Conservation (phyloP, 371 early-diverging fungal genomes). For the Mucor lusitanicus region DNA sequence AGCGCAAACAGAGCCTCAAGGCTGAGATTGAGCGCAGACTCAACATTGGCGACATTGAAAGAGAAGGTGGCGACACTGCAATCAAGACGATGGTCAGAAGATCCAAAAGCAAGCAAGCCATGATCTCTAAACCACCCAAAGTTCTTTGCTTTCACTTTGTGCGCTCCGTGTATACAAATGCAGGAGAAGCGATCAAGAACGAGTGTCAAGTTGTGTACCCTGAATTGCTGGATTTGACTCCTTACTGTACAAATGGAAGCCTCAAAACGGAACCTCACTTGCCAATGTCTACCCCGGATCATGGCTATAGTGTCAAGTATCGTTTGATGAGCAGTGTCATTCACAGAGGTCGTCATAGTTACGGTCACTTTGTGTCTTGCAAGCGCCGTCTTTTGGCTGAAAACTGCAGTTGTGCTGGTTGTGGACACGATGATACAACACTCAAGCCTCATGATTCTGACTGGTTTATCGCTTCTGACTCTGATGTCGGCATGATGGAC, state of each 20-base stretch:
- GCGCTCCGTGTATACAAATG: slow-evolving; percentile 64
- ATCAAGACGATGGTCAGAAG: slow-evolving; percentile 48
- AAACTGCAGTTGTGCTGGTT: slow-evolving; percentile 22
- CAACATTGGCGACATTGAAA: slow-evolving; percentile 7
- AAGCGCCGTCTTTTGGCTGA: slow-evolving; percentile 54
- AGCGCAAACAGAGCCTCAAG: slow-evolving; percentile 2
- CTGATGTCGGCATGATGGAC: slow-evolving; percentile 64
- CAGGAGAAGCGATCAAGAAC: slow-evolving; percentile 76
- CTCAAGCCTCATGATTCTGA: slow-evolving; percentile 17
- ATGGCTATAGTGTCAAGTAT: slow-evolving; percentile 40
- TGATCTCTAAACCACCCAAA: slow-evolving; percentile 33
- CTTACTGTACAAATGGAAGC: slow-evolving; percentile 65
- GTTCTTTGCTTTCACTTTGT: slow-evolving; percentile 79
- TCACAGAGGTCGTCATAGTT: slow-evolving; percentile 84
- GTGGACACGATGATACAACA: slow-evolving; percentile 6
- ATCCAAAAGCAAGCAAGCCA: slow-evolving; percentile 54
- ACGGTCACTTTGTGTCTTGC: slow-evolving; percentile 87
- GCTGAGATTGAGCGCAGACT: slow-evolving; percentile 16
- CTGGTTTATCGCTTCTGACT: slow-evolving; percentile 78
- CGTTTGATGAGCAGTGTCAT: slow-evolving; percentile 76
- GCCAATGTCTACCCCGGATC: slow-evolving; percentile 32
- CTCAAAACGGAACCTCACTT: slow-evolving; percentile 48
- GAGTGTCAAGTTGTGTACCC: slow-evolving; percentile 72
- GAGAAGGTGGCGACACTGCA: background rate
- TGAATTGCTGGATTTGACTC: slow-evolving; percentile 69